Base-by-base conservation (phyloP, 306 rosid genomes). In the Fagus crenata region DNA sequence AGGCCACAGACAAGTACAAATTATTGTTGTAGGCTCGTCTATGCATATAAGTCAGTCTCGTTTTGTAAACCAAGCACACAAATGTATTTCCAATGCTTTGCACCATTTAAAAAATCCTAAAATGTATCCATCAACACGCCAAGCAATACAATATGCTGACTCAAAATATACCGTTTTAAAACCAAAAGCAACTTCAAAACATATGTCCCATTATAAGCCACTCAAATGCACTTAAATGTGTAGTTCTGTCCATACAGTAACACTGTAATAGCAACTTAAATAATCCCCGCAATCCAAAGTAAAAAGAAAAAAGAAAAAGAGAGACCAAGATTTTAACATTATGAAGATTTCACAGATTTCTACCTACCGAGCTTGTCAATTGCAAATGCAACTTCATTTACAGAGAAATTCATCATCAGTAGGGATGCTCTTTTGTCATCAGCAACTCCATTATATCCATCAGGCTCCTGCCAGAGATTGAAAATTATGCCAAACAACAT, bases 341-440 rank as follows among this genome's bases (percentile, higher is more conserved):
- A 58, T 5, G 60, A 22, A 58, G 60, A 63, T 42, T 46, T 13
- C 56, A 36, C 40, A 80, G 37, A 69, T 59, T 76, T 76, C 61
- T 69, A 81, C 96, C 71, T 84, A 94, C 98, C 97, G 53, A 90
- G 96, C 84, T 80, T 90, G 53, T 75, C 79, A 28, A 95, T 86
- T 43, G 98, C 97, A 75, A 86, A 87, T 59, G 89, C 89, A 59
- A 95, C 96, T 77, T 92, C 98, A 78, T 84, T 86, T 13, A 39
- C 75, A 49, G 91, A 79, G 82, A 95, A 95, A 33, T 92, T 90
- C 98, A 95, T 95, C 90, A 59, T 82, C 81, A 90, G 75, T 65
- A 95, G 87, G 71, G 96, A 81, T 67, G 86, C 85, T 81, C 86
- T 88, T 84, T 75, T 88, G 72, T 80, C 92, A 41, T 87, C 91